phyloP scores from a whole-genome alignment of 2,329 filamentous ascomycete species.

The Dothistroma septosporum region DNA sequence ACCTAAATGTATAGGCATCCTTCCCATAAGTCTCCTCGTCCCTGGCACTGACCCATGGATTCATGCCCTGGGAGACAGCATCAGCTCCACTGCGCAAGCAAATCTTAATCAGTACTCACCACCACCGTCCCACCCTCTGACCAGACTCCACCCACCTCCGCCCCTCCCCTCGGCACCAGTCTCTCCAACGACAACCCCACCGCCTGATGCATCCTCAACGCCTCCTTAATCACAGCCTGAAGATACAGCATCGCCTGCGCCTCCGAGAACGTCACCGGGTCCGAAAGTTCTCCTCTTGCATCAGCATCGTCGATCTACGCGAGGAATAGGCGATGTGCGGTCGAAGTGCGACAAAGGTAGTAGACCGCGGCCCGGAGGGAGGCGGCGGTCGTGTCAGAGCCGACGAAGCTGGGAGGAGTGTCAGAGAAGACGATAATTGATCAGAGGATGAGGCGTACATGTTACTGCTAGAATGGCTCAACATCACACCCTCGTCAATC shows the following conservation, averaged over 20 bases:
- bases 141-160: slow-evolving; percentile 34
- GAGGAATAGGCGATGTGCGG: slow-evolving; percentile 31
- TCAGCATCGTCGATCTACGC: slow-evolving; percentile 34
- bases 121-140: slow-evolving; percentile 32
- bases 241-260: slow-evolving; percentile 40
- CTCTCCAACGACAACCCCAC: slow-evolving; percentile 41
- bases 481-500: slow-evolving; percentile 21
- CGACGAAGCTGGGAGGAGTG: slow-evolving; percentile 36
- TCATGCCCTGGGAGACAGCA: slow-evolving; percentile 20
- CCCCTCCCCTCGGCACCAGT: slow-evolving; percentile 37
- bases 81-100: too few relatives aligned
- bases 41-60: slow-evolving; percentile 35
- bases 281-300: slow-evolving; percentile 26
- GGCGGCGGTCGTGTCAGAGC: slow-evolving; percentile 34
- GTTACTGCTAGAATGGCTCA: slow-evolving; percentile 42
- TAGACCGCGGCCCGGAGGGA: slow-evolving; percentile 35
- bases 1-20: slow-evolving; percentile 14
- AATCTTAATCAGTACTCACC: too few relatives aligned
- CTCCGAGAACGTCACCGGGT: slow-evolving; percentile 31
- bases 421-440: background rate
- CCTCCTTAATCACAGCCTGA: slow-evolving; percentile 44
- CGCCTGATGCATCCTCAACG: slow-evolving; percentile 44
- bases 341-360: slow-evolving; percentile 35
- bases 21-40: slow-evolving; percentile 30
- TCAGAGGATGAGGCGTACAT: slow-evolving; percentile 50